phyloP scores from a whole-genome alignment of 1,284 basidiomycete species.

The Ustilago loliicola region DNA sequence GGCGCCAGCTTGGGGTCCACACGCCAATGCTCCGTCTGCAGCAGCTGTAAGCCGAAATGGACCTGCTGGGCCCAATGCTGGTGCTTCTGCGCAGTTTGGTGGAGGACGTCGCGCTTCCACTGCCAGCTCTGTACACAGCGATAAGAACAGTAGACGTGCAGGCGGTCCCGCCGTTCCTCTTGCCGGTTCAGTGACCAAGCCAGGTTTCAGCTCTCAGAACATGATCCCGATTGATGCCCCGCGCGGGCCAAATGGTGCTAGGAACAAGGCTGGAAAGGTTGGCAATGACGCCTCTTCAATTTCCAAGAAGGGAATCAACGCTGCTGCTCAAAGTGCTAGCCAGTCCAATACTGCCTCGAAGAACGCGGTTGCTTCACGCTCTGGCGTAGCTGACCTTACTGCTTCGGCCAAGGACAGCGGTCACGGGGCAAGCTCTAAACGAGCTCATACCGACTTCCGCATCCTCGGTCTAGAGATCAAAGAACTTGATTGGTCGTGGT shows the following conservation, averaged over 20 bases:
- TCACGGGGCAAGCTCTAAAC: conserved; percentile 17
- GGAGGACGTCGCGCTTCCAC: conserved; percentile 27
- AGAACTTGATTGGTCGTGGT: conserved; percentile 59
- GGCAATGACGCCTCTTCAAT: neutral
- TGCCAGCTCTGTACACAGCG: conserved; percentile 35
- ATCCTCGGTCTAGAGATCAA: conserved; percentile 56
- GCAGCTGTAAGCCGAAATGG: neutral
- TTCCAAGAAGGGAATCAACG: neutral
- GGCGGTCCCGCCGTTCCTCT: neutral
- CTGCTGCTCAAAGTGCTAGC: conserved; percentile 1
- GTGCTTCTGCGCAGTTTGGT: conserved; percentile 3
- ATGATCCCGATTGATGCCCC: conserved; percentile 43
- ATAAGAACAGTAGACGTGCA: conserved; percentile 21
- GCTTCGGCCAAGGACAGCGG: conserved; percentile 11
- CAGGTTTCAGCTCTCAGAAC: conserved; percentile 41
- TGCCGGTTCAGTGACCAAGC: conserved; percentile 18
- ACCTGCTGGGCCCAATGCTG: neutral
- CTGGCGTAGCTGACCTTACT: neutral
- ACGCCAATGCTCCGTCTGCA: neutral
- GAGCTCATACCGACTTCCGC: conserved; percentile 55
- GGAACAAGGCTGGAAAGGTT: conserved; percentile 20
- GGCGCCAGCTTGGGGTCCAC: conserved; percentile 1
- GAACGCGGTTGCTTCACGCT: neutral
- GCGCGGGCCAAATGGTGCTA: conserved; percentile 32
- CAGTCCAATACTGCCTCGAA: conserved; percentile 1